phyloP scores from a whole-genome alignment of 2,329 filamentous ascomycete genomes.

The Ceratocystis smalleyi region DNA sequence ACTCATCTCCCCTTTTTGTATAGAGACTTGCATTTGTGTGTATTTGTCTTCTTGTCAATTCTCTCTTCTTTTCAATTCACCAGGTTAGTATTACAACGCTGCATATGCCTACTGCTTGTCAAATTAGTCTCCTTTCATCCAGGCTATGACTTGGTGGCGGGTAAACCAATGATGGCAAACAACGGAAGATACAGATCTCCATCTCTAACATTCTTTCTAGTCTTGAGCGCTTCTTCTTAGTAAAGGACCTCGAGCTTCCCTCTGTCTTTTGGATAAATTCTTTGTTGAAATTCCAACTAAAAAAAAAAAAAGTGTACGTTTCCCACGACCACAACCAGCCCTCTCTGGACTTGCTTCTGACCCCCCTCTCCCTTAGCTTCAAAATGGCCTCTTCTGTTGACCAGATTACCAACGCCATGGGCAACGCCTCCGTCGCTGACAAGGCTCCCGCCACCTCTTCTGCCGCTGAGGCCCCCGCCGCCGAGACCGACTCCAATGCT shows the following conservation, averaged over 20 bases:
- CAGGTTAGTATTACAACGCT: not conserved
- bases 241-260: slow-evolving; percentile 8
- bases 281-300: slow-evolving; percentile 17
- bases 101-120: not conserved
- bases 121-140: not conserved
- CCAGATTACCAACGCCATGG: slow-evolving; percentile 65
- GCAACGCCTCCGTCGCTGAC: slow-evolving; percentile 54
- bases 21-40: slow-evolving; percentile 15
- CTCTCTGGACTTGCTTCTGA: not conserved
- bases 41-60: slow-evolving; percentile 12
- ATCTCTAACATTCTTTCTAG: not conserved
- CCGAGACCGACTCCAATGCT: slow-evolving; percentile 37
- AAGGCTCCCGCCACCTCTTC: slow-evolving; percentile 50
- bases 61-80: slow-evolving; percentile 17
- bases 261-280: slow-evolving; percentile 16
- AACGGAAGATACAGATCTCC: not conserved
- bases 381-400: slow-evolving; percentile 58
- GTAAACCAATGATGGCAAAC: not conserved
- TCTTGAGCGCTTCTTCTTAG: slow-evolving; percentile 3
- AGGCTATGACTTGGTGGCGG: not conserved
- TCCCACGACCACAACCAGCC: not conserved
- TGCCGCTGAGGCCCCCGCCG: slow-evolving; percentile 60
- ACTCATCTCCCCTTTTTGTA: not conserved
- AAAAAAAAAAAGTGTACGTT: slow-evolving; percentile 9
- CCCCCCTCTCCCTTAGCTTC: slow-evolving; percentile 1